Conservation (phyloP, 2,329 filamentous ascomycete species). For the Diaporthe eres region DNA sequence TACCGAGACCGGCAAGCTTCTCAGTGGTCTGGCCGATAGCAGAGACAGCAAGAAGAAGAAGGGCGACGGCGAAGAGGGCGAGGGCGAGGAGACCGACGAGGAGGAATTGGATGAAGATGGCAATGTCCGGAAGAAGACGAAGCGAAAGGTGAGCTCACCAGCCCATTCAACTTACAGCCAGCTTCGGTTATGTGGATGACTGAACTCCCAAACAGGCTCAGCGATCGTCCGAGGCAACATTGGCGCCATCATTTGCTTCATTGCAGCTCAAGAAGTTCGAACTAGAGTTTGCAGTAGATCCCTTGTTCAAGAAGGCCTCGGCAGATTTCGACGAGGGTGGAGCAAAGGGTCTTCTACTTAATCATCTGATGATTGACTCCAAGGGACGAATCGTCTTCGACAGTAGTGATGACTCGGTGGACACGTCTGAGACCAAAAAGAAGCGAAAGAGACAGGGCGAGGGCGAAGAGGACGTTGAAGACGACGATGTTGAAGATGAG, state of each 20-base stretch:
- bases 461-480: constrained; percentile 54
- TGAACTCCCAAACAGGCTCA: constrained; percentile 63
- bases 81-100: constrained; percentile 75
- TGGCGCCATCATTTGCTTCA: constrained; percentile 89
- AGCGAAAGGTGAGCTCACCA: constrained; percentile 60
- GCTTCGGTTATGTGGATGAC: constrained; percentile 32
- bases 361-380: constrained; percentile 95
- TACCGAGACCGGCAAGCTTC: constrained; percentile 93
- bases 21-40: constrained; percentile 94
- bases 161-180: constrained; percentile 4
- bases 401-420: constrained; percentile 88
- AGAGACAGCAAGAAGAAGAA: constrained; percentile 82
- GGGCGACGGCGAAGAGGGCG: constrained; percentile 73
- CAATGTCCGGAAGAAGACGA: constrained; percentile 58
- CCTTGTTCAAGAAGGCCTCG: constrained; percentile 98
- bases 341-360: constrained; percentile 93
- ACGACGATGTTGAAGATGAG: constrained; percentile 56
- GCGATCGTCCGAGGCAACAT: constrained; percentile 91
- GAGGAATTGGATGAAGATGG: constrained; percentile 75
- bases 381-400: constrained; percentile 97
- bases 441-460: constrained; percentile 50
- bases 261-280: constrained; percentile 98
- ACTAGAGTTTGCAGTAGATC: constrained; percentile 95
- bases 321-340: constrained; percentile 99
- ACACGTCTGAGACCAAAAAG: constrained; percentile 61